Evolutionary conservation across 768 basidiomycete genomes (phyloP).

Genomic region (Rhodotorula sphaerocarpa): DNA sequence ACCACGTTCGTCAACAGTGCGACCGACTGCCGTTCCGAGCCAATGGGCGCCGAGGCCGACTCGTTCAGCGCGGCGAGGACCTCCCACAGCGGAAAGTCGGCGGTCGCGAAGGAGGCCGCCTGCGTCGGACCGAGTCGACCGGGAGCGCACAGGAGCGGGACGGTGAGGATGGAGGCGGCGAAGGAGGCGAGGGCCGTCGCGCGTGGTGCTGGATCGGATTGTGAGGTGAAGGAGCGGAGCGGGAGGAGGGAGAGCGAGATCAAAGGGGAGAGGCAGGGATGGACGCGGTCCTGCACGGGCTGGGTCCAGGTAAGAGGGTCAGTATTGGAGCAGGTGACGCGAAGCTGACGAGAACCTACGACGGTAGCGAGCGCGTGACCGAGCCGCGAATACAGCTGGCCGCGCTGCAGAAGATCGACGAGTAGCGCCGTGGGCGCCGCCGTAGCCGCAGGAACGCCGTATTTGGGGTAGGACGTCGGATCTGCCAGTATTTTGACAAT

Average conservation of each 20-base stretch:
- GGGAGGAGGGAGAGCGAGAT: constrained; percentile 29
- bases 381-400: background rate
- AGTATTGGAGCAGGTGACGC: background rate
- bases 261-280: constrained; percentile 8
- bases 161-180: constrained; percentile 10
- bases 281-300: background rate
- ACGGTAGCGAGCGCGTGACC: background rate
- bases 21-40: background rate
- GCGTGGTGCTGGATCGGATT: background rate
- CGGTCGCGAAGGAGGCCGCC: too few species aligned
- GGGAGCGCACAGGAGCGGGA: background rate
- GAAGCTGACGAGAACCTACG: background rate
- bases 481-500: constrained; percentile 25
- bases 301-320: background rate
- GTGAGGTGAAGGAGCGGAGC: constrained; percentile 5
- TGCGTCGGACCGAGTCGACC: background rate
- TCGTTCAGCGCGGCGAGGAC: background rate
- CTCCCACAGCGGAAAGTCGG: constrained; percentile 3
- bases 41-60: background rate
- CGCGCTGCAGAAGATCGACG: constrained; percentile 1
- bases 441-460: background rate
- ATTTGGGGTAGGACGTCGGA: constrained; percentile 12
- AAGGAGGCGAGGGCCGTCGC: background rate
- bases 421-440: background rate
- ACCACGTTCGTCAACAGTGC: constrained; percentile 24